Evolutionary conservation across 2,329 filamentous ascomycete genomes (phyloP), one percentile per base, ranked within the genome.

Genomic region (Aspergillus spinulosporus): DNA sequence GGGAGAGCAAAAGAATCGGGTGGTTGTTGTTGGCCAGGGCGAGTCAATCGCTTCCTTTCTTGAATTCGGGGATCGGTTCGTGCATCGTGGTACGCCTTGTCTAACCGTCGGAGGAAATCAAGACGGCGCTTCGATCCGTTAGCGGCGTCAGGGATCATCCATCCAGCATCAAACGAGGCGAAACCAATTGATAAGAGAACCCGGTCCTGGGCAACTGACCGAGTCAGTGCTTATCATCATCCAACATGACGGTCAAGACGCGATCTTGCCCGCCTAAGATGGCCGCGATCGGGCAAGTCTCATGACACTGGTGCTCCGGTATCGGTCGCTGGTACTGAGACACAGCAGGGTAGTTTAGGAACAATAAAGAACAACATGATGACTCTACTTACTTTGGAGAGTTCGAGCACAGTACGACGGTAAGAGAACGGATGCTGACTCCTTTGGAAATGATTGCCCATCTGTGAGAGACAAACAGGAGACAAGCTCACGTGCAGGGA

Each of bases 41-140:
- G 44, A 51, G 15, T 46, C 47, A 55, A 57, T 52, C 39, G 54
- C 37, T 48, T 45, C 49, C 49, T 36, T 14, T 45, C n/a, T 26
- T 36, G 49, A 37, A 45, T 32, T 14, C 29, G 40, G 42, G 44
- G 21, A 4, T 11, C 32, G 32, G 42, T n/a, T 47, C 29, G 29
- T 26, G 31, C n/a, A 47, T 44, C n/a, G 21, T 44, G 42, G 42
- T 9, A 32, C 29, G 42, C 36, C 31, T 32, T 21, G 40, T 43
- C 31, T 28, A 37, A 36, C 31, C 21, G 26, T 52, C 49, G 40
- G 42, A 37, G 49, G 49, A 39, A 52, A 36, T 28, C 49, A 26
- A 37, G 42, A 21, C 5, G 26, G 40, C 49, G 34, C 49, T 46
- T 45, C 11, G 21, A 37, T 21, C 32, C 40, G 32, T n/a, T 32